Base-by-base conservation (phyloP, 2,329 filamentous ascomycete genomes). In the Nannizzia gypsea region DNA sequence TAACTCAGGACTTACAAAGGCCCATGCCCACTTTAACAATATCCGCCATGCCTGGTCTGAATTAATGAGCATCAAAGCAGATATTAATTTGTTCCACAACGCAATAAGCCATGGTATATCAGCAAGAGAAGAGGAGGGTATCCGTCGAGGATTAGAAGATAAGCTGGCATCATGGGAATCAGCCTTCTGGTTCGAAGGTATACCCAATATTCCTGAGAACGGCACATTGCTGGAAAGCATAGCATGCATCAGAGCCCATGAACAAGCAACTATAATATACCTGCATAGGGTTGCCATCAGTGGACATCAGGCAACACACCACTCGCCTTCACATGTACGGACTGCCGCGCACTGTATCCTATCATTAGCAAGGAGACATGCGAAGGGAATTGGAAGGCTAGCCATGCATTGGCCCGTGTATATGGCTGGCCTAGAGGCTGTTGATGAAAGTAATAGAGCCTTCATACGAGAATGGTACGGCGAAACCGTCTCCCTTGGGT, bases 171-270 rank as follows among this genome's bases (percentile, higher is more conserved):
- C 52, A 28, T 55, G 52, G 52, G n/a, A 55, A 17, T 11, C 31
- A 36, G 31, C 31, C 31, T 36, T 13, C 9, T 36, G 31, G 31
- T 13, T 36, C 31, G n/a, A 72, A 68, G 3, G 69, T 70, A 6
- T 70, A 69, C 2, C 74, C 71, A 71, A 70, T 74, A 60, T 72
- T 72, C 59, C 72, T 58, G 67, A 65, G 3, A 71, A 67, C 44
- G 65, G 65, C 0, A 67, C 70, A n/a, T 62, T 72, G 6, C 52
- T 72, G 1, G 71, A 72, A 50, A 71, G 72, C 60, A 68, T 66
- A 3, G 71, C 70, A 15, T 72, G 71, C 56, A 67, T 73, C 44
- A 70, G 72, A 58, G 69, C 71, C 1, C 72, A 72, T 57, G 71
- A 73, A 46, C 72, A 72, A 57, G 71, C 71, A 6, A 72, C 71